Evolutionary conservation across 2,329 filamentous ascomycete species (phyloP).

Genomic region (Calonectria pseudoturangicola): DNA sequence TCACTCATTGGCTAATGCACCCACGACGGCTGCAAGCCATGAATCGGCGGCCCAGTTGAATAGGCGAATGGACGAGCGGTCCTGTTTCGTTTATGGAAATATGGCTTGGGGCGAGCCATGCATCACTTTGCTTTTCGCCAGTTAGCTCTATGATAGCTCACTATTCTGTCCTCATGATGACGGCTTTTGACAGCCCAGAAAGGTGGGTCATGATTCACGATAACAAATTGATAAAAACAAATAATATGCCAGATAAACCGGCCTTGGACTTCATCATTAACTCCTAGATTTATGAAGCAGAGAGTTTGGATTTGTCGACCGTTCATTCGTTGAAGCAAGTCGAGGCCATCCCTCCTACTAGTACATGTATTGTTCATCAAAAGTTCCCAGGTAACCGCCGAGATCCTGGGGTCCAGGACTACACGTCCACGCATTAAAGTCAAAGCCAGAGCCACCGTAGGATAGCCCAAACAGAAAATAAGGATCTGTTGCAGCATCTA

Average conservation of each 20-base stretch:
- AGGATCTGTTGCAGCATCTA: constrained; percentile 44
- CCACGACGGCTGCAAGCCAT: neutral
- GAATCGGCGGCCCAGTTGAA: neutral
- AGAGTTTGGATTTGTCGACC: too few species aligned
- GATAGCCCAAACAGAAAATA: constrained; percentile 51
- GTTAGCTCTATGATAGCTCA: neutral
- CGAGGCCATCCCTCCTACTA: constrained; percentile 26
- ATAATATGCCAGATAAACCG: neutral
- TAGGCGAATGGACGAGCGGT: constrained; percentile 4
- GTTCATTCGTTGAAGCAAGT: neutral
- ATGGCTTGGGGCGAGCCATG: constrained; percentile 10
- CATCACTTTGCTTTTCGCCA: constrained; percentile 11
- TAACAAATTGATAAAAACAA: neutral
- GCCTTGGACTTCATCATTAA: neutral
- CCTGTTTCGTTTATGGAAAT: constrained; percentile 20
- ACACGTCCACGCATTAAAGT: constrained; percentile 49
- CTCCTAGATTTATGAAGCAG: too few species aligned
- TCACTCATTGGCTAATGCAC: constrained; percentile 34
- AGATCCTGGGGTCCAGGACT: constrained; percentile 44
- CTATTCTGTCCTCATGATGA: neutral
- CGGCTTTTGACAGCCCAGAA: neutral
- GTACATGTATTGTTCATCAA: constrained; percentile 55
- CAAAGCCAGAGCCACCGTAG: constrained; percentile 45
- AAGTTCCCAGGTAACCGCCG: constrained; percentile 41
- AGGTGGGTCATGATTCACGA: neutral